Evolutionary conservation across 257 asterid genomes (phyloP).

Genomic region (Nicotiana otophora): DNA sequence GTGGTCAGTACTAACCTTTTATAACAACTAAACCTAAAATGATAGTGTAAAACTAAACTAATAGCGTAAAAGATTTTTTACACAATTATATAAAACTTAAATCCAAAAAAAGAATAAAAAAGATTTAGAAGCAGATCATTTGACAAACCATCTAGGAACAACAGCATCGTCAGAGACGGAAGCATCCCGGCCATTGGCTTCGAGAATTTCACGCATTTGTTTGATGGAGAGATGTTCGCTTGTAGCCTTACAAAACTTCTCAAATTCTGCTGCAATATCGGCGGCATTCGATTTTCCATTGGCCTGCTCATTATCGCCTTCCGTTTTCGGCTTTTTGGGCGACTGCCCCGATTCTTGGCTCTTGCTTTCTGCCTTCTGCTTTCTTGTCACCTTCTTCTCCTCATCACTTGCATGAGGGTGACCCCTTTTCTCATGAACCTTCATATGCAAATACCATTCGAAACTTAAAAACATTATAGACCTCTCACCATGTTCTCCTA

Average conservation of each 20-base stretch:
- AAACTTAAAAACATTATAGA: neutral
- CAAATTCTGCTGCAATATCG: conserved; percentile 46
- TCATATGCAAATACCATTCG: neutral
- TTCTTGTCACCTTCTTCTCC: conserved; percentile 55
- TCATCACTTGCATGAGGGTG: conserved; percentile 45
- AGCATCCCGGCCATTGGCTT: conserved; percentile 55
- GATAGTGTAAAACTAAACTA: neutral
- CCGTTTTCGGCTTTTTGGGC: conserved; percentile 52
- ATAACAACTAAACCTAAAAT: no score
- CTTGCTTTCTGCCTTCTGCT: conserved; percentile 65
- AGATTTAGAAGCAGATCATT: neutral
- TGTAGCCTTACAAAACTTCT: conserved; percentile 48
- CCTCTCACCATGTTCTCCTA: neutral
- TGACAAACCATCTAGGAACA: conserved; percentile 70
- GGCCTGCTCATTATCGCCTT: conserved; percentile 21
- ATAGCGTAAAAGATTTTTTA: neutral
- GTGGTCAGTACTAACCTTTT: no score
- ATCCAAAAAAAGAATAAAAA: no score
- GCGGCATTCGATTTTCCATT: conserved; percentile 27
- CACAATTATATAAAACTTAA: no score
- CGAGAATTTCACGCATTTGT: conserved; percentile 75
- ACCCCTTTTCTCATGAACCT: conserved; percentile 64
- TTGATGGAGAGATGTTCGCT: conserved; percentile 59
- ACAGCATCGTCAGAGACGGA: conserved; percentile 60
- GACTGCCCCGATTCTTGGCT: conserved; percentile 32